These are phyloP conservation scores for Rhizophagus clarus DNA, from an alignment of 192 early-diverging fungal genomes.

Conservation along the genomic window DNA sequence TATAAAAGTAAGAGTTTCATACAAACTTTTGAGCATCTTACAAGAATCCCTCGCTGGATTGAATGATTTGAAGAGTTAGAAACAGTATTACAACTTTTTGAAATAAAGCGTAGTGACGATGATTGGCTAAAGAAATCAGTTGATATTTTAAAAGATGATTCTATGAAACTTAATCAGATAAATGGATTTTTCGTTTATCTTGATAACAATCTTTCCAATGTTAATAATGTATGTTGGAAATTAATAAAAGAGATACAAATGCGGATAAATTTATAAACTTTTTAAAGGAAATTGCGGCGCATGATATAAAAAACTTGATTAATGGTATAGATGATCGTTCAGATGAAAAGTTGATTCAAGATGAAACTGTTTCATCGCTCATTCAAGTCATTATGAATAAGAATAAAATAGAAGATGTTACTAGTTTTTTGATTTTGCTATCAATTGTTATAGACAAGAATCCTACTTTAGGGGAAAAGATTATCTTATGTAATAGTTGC, in stretches of 20 bases:
- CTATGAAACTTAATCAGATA: neutral
- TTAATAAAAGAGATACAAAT: neutral
- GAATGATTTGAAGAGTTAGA: neutral
- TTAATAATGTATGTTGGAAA: neutral
- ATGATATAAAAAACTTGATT: constrained; percentile 33
- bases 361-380: constrained; percentile 24
- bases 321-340: constrained; percentile 27
- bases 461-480: neutral
- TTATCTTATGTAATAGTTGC: constrained; percentile 24
- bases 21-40: neutral
- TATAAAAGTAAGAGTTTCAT: neutral
- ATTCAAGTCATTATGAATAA: constrained; percentile 28
- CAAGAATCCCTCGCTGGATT: neutral
- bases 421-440: neutral
- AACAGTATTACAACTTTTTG: too few species aligned
- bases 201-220: neutral
- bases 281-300: neutral
- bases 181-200: neutral
- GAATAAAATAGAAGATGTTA: neutral
- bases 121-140: too few species aligned
- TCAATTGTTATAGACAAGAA: neutral
- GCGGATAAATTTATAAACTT: neutral
- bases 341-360: neutral
- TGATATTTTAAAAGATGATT: neutral
- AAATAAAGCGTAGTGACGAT: neutral